A percentile compares a stretch with the other conserved stretches of the same genome.
Conservation (phyloP, 495 filamentous ascomycete species). For the Lasiosphaeria hispida region DNA sequence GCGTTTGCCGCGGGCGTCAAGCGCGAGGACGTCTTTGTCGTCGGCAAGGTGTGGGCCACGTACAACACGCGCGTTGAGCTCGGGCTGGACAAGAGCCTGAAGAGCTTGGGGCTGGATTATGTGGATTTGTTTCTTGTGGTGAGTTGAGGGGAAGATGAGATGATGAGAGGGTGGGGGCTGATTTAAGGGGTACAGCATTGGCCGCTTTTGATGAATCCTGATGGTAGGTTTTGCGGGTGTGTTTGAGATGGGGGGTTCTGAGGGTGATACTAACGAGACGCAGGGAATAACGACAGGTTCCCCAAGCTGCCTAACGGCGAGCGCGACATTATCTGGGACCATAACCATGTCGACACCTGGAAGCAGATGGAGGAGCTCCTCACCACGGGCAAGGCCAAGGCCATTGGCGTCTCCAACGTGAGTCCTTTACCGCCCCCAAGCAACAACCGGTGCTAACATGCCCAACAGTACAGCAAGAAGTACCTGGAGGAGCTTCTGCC, state of each 20-base stretch:
- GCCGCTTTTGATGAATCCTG: constrained; percentile 79
- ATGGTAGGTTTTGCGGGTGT: constrained; percentile 41
- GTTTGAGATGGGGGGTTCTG: no score
- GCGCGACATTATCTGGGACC: constrained; percentile 62
- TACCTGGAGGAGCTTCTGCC: constrained; percentile 73
- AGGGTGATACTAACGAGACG: neutral
- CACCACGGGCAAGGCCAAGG: constrained; percentile 63
- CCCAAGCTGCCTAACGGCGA: constrained; percentile 69
- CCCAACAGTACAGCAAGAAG: constrained; percentile 57
- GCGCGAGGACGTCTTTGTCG: constrained; percentile 78
- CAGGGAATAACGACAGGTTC: constrained; percentile 72
- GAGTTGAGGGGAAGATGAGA: neutral
- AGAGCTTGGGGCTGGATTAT: constrained; percentile 71
- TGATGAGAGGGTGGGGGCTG: neutral
- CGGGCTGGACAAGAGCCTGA: constrained; percentile 67
- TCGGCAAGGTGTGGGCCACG: constrained; percentile 81
- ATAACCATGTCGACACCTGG: constrained; percentile 73
- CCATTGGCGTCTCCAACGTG: constrained; percentile 77
- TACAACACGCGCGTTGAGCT: constrained; percentile 67
- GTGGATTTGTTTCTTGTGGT: constrained; percentile 72
- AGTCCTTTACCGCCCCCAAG: neutral
- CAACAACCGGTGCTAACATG: neutral
- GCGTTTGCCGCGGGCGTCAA: constrained; percentile 67
- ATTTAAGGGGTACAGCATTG: constrained; percentile 56
- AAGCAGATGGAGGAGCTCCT: constrained; percentile 75